Evolutionary conservation across 129 eudicot species (phyloP), one percentile per base, ranked within the genome.

Genomic region (Gnaphalium uliginosum): DNA sequence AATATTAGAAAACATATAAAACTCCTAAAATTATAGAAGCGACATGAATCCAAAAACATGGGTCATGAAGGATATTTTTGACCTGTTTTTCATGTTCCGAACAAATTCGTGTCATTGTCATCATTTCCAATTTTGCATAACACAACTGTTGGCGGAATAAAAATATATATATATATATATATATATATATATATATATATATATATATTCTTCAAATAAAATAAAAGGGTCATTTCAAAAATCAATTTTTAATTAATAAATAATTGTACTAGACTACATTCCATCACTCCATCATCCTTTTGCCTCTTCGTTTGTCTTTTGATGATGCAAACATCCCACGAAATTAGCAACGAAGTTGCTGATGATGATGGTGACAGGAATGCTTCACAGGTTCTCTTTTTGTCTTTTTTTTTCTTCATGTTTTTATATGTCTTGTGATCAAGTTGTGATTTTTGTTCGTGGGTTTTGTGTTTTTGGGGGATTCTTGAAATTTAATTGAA

Each of bases 281-380:
- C 57, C 73, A 33, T 21, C 61, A 21, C 74, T 72, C 35, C 61
- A 63, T 27, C 73, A 41, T 24, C 32, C 22, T 3, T 24, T 17
- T 51, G 66, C 33, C 22, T 33, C 8, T 54, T 59, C 60, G 66
- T 71, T 71, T 71, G 66, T 72, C 32, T 41, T 39, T 59, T 48
- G 70, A 62, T 73, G 79, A 81, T 75, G 77, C 83, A 74, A 64
- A 69, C 83, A 77, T 73, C 84, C 30, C 61, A 69, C 37, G 78
- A 82, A 77, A 61, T 43, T 21, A 62, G 27, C 76, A 79, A 21
- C 79, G 48, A 48, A 17, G 69, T 60, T 61, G 73, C 17, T 62
- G 50, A 43, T 43, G 29, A 43, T 65, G 50, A 60, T 37, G 79
- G 62, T 58, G 51, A 27, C 65, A 73, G n/a, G 18, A 83, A 68